A percentile compares a stretch with the other conserved stretches of the same genome.
Evolutionary conservation across 2,329 filamentous ascomycete species (phyloP).

Genomic region (Septoria petroselini): DNA sequence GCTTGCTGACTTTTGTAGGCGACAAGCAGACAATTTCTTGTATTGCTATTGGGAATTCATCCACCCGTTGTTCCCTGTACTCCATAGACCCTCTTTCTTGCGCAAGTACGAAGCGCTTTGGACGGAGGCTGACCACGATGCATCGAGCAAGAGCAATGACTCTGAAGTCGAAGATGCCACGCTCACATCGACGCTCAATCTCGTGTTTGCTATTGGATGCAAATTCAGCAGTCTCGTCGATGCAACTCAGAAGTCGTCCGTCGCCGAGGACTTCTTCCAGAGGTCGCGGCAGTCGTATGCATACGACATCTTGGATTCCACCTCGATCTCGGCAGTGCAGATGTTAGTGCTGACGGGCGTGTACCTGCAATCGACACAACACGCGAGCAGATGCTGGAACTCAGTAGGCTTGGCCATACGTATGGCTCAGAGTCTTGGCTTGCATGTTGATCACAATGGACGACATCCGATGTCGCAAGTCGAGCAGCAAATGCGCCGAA

Average conservation of each 20-base stretch:
- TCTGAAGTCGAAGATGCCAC: conserved; percentile 29
- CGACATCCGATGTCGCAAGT: conserved; percentile 54
- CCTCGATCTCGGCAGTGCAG: conserved; percentile 28
- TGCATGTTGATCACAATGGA: conserved; percentile 60
- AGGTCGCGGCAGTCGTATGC: conserved; percentile 29
- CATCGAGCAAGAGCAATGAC: conserved; percentile 1
- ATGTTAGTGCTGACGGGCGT: conserved; percentile 30
- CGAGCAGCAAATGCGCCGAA: conserved; percentile 64
- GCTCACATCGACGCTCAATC: conserved; percentile 29
- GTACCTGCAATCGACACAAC: conserved; percentile 30
- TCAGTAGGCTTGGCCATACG: conserved; percentile 48
- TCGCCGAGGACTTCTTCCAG: conserved; percentile 32
- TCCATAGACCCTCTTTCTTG: conserved; percentile 28
- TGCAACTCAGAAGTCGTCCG: conserved; percentile 25
- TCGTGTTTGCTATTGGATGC: conserved; percentile 31
- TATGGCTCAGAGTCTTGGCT: conserved; percentile 65
- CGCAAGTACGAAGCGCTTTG: conserved; percentile 30
- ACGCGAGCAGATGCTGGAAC: conserved; percentile 32
- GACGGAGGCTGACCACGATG: conserved; percentile 19
- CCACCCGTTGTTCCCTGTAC: conserved; percentile 31
- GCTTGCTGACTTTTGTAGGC: conserved; percentile 7
- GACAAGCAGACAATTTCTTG: conserved; percentile 31
- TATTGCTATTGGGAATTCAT: conserved; percentile 32
- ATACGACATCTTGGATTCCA: conserved; percentile 31
- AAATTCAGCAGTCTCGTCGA: conserved; percentile 29